Percentiles rank a stretch among this genome's conserved stretches.
These are phyloP conservation scores for Torulaspora gathmanii DNA, from an alignment of 805 yeast species.

Conservation along the genomic window DNA sequence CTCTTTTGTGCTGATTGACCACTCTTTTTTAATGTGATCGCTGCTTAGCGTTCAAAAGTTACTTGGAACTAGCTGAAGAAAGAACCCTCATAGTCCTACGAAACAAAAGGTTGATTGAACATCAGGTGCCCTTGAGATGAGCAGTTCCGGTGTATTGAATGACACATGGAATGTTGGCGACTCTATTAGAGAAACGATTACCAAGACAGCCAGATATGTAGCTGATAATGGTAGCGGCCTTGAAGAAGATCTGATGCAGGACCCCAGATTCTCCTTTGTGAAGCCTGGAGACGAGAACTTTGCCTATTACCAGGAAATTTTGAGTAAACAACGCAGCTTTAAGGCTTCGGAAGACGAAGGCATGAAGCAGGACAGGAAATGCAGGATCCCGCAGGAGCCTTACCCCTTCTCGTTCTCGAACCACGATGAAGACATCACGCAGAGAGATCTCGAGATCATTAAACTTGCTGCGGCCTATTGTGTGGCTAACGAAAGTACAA, in stretches of 20 bases:
- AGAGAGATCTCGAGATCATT: slow-evolving; percentile 61
- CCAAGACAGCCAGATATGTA: slow-evolving; percentile 70
- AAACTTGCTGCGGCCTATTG: slow-evolving; percentile 67
- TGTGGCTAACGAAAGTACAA: slow-evolving; percentile 53
- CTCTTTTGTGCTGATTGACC: background rate
- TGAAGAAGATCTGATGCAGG: slow-evolving; percentile 53
- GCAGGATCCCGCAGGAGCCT: slow-evolving; percentile 26
- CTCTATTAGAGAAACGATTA: slow-evolving; percentile 46
- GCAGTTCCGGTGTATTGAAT: background rate
- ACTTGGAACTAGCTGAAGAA: background rate
- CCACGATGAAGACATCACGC: slow-evolving; percentile 42
- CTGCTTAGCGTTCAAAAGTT: background rate
- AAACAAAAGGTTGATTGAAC: background rate
- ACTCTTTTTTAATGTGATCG: slow-evolving; percentile 1
- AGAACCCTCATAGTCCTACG: background rate
- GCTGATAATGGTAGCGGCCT: slow-evolving; percentile 61
- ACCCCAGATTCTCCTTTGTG: slow-evolving; percentile 62
- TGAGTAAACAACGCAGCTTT: background rate
- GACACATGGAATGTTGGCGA: slow-evolving; percentile 28
- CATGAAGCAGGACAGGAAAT: slow-evolving; percentile 15
- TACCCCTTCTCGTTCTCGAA: slow-evolving; percentile 26
- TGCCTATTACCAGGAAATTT: slow-evolving; percentile 43
- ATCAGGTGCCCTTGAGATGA: background rate
- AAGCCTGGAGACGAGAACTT: slow-evolving; percentile 50
- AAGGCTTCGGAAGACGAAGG: background rate